phyloP scores from a whole-genome alignment of 257 asterid species.

The Misopates orontium region DNA sequence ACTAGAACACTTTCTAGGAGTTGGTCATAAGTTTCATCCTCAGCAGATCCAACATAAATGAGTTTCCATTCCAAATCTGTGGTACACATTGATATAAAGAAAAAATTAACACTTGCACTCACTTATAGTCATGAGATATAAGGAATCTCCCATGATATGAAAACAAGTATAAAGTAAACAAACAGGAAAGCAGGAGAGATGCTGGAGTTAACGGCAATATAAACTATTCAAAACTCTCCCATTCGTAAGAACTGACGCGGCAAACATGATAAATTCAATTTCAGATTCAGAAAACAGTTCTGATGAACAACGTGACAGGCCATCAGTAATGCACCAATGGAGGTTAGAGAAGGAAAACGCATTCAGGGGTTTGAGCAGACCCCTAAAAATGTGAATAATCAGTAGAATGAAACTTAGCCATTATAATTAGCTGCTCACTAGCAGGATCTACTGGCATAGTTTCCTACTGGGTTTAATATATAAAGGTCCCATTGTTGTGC shows the following conservation, averaged over 20 bases:
- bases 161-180: background rate
- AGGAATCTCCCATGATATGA: constrained; percentile 14
- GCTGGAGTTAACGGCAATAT: background rate
- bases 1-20: constrained; percentile 96
- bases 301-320: background rate
- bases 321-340: background rate
- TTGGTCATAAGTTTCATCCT: constrained; percentile 94
- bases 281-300: background rate
- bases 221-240: background rate
- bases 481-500: background rate
- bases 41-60: constrained; percentile 97
- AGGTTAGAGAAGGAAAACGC: background rate
- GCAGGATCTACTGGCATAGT: background rate
- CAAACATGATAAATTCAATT: background rate
- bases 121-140: background rate
- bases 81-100: constrained; percentile 19
- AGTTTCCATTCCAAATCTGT: constrained; percentile 99
- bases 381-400: constrained; percentile 6
- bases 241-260: background rate
- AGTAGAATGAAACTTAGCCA: background rate
- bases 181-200: background rate
- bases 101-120: background rate
- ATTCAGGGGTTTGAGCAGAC: background rate
- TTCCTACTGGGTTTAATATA: background rate
- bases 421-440: background rate